Evolutionary conservation across 257 asterid genomes (phyloP).

Genomic region (Agastache rugosa): DNA sequence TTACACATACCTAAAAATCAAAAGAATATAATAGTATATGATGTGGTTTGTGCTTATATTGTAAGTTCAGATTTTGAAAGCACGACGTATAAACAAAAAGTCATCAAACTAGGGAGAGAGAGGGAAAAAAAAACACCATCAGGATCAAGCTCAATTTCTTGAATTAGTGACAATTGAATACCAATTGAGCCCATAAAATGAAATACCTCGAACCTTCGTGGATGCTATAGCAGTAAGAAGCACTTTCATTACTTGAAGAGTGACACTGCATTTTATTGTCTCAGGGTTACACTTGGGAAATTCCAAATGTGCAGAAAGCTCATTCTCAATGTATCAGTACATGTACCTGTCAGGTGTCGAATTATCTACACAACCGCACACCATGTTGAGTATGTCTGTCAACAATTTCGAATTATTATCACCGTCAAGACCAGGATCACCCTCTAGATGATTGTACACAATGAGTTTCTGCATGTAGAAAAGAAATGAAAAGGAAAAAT

Average conservation of each 20-base stretch:
- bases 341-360: conserved; percentile 91
- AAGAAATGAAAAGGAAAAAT: conserved; percentile 23
- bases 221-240: conserved; percentile 93
- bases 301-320: conserved; percentile 29
- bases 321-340: conserved; percentile 10
- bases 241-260: conserved; percentile 96
- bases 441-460: conserved; percentile 94
- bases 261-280: conserved; percentile 70
- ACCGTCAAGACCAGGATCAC: conserved; percentile 91
- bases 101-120: neutral
- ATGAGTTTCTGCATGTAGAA: conserved; percentile 81
- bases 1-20: neutral
- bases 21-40: neutral
- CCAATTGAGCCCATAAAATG: conserved; percentile 32
- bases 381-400: conserved; percentile 85
- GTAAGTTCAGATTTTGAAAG: conserved; percentile 1
- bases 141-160: conserved; percentile 6
- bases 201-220: conserved; percentile 83
- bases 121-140: neutral
- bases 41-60: neutral
- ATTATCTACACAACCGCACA: conserved; percentile 84
- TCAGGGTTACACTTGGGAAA: conserved; percentile 38
- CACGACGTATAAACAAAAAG: neutral
- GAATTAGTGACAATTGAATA: neutral
- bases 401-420: conserved; percentile 73